These are phyloP conservation scores for Balansia obtecta DNA, from an alignment of 2,329 filamentous ascomycete species.

Conservation along the genomic window DNA sequence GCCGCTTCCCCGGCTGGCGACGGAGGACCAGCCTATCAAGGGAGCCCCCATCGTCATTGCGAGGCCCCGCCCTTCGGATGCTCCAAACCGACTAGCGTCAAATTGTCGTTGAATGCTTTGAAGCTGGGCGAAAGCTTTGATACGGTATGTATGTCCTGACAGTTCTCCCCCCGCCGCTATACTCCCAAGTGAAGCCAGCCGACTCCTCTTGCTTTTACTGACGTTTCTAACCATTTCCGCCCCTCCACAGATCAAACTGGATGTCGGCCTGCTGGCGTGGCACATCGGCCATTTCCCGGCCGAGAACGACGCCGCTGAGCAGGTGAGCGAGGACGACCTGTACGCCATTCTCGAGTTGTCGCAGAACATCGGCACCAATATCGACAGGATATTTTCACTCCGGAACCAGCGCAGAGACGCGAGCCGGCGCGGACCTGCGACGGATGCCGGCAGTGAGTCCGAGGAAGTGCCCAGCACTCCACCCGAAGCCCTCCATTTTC, in stretches of 20 bases:
- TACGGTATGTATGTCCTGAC: slow-evolving; percentile 6
- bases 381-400: slow-evolving; percentile 6
- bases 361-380: slow-evolving; percentile 7
- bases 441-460: slow-evolving; percentile 1
- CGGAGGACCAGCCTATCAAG: background rate
- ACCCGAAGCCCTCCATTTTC: background rate
- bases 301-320: slow-evolving; percentile 2
- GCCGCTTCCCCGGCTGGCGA: slow-evolving; percentile 2
- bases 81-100: background rate
- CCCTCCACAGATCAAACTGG: slow-evolving; percentile 6
- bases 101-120: slow-evolving; percentile 6
- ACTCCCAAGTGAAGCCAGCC: no score
- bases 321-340: slow-evolving; percentile 7
- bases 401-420: slow-evolving; percentile 2
- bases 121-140: slow-evolving; percentile 7
- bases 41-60: background rate
- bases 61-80: slow-evolving; percentile 3
- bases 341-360: slow-evolving; percentile 7
- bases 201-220: no score
- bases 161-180: no score
- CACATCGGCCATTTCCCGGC: slow-evolving; percentile 7
- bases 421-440: background rate
- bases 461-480: background rate
- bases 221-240: no score
- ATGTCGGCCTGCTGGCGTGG: slow-evolving; percentile 7